Conservation (phyloP, 768 basidiomycete species). For the Cystofilobasidium macerans region DNA sequence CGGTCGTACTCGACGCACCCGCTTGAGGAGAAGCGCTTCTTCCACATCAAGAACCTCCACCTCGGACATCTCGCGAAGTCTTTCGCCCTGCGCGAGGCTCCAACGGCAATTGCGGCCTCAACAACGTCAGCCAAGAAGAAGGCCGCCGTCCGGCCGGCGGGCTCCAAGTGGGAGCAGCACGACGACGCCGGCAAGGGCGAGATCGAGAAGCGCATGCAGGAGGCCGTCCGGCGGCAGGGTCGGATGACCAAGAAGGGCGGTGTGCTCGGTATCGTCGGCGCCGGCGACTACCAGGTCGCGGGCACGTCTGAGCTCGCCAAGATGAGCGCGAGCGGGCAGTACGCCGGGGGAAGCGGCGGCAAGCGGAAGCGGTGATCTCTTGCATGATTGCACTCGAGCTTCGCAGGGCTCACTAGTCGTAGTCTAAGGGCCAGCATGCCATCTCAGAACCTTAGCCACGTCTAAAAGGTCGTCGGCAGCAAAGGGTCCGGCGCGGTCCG, state of each 20-base stretch:
- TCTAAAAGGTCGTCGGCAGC: too few relatives aligned
- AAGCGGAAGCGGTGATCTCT: conserved; percentile 49
- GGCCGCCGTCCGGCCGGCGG: conserved; percentile 21
- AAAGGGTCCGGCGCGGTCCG: too few relatives aligned
- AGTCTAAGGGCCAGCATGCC: too few relatives aligned
- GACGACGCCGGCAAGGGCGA: conserved; percentile 43
- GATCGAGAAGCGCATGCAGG: conserved; percentile 77
- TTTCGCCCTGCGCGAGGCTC: conserved; percentile 37
- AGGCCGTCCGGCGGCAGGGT: conserved; percentile 71
- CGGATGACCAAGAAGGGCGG: conserved; percentile 69
- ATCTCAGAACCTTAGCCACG: too few relatives aligned
- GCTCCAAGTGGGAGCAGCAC: conserved; percentile 30
- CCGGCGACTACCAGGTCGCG: conserved; percentile 37
- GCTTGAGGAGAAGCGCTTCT: conserved; percentile 85
- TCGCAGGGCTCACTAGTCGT: too few relatives aligned
- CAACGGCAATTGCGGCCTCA: conserved; percentile 71
- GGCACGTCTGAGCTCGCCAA: conserved; percentile 9
- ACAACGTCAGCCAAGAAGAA: conserved; percentile 27
- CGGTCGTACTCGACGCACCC: conserved; percentile 97
- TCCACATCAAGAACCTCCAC: conserved; percentile 88
- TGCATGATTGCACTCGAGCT: too few relatives aligned
- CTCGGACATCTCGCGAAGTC: conserved; percentile 59
- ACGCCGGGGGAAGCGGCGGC: background rate
- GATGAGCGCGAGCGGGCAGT: conserved; percentile 8
- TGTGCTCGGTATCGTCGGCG: conserved; percentile 34